A percentile compares a stretch with the other conserved stretches of the same genome.
These are phyloP conservation scores for Pleurotus citrinopileatus DNA, from an alignment of 768 basidiomycete species.

Conservation along the genomic window DNA sequence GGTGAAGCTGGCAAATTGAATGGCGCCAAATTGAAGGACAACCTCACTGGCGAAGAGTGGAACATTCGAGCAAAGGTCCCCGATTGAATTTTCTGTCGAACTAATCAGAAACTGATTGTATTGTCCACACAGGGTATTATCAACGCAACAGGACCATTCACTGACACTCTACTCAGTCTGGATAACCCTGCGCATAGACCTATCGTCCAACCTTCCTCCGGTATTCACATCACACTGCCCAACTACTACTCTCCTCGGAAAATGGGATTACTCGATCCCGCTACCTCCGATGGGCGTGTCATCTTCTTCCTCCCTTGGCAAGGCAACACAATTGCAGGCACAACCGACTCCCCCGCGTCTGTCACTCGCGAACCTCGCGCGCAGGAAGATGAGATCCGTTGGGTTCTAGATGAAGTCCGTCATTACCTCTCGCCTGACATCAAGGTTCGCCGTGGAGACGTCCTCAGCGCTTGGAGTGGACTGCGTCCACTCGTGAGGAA, in stretches of 20 bases:
- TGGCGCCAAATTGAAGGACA: slow-evolving; percentile 79
- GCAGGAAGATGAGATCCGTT: slow-evolving; percentile 91
- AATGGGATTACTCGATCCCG: slow-evolving; percentile 94
- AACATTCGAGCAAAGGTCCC: slow-evolving; percentile 75
- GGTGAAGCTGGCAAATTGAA: slow-evolving; percentile 56
- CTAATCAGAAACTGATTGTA: not conserved
- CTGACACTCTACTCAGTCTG: slow-evolving; percentile 79
- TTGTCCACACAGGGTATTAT: slow-evolving; percentile 64
- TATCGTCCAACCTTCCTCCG: slow-evolving; percentile 91
- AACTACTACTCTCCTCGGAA: slow-evolving; percentile 94
- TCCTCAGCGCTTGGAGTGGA: slow-evolving; percentile 93
- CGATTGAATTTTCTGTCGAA: slow-evolving; percentile 1
- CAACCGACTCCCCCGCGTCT: slow-evolving; percentile 81
- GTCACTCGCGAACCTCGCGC: slow-evolving; percentile 78
- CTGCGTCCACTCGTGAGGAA: slow-evolving; percentile 88
- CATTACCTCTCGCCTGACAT: slow-evolving; percentile 90
- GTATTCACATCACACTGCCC: slow-evolving; percentile 94
- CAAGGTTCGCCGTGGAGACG: slow-evolving; percentile 91
- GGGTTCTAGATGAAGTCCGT: slow-evolving; percentile 93
- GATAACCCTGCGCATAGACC: slow-evolving; percentile 75
- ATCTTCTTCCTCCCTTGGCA: slow-evolving; percentile 99
- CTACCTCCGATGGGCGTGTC: slow-evolving; percentile 94
- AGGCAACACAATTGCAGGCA: slow-evolving; percentile 95
- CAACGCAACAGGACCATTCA: slow-evolving; percentile 96
- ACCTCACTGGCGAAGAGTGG: slow-evolving; percentile 80